phyloP scores from a whole-genome alignment of 805 yeast species.

The Saccharomycodes ludwigii region DNA sequence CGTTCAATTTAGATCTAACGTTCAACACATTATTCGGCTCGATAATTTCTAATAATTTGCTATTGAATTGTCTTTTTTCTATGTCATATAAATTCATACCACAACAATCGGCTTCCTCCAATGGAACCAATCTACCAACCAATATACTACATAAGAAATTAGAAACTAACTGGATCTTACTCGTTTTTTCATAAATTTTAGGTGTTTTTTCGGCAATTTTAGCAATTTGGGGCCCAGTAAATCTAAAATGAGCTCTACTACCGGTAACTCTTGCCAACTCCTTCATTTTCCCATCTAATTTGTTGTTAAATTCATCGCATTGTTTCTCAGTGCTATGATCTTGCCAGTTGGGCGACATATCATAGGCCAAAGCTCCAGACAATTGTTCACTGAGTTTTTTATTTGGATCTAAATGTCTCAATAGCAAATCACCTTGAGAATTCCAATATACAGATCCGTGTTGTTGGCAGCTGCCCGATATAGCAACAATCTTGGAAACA shows the following conservation, averaged over 20 bases:
- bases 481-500: constrained; percentile 45
- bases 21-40: constrained; percentile 25
- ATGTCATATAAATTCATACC: constrained; percentile 87
- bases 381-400: constrained; percentile 34
- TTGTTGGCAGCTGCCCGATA: constrained; percentile 84
- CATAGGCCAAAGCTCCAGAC: constrained; percentile 42
- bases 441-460: constrained; percentile 88
- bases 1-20: constrained; percentile 26
- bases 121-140: constrained; percentile 45
- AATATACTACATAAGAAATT: constrained; percentile 65
- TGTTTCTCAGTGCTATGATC: constrained; percentile 79
- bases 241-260: constrained; percentile 77
- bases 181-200: constrained; percentile 41
- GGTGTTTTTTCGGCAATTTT: constrained; percentile 46
- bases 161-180: constrained; percentile 61
- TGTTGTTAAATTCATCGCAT: constrained; percentile 44
- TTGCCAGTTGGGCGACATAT: constrained; percentile 85
- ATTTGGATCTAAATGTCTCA: constrained; percentile 26
- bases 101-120: constrained; percentile 83
- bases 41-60: constrained; percentile 35
- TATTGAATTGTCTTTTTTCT: constrained; percentile 39
- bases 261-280: constrained; percentile 61
- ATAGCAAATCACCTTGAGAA: constrained; percentile 27
- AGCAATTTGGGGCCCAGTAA: constrained; percentile 86
- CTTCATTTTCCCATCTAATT: constrained; percentile 44